phyloP scores from a whole-genome alignment of 2,329 filamentous ascomycete species.

The Sclerotinia glacialis region DNA sequence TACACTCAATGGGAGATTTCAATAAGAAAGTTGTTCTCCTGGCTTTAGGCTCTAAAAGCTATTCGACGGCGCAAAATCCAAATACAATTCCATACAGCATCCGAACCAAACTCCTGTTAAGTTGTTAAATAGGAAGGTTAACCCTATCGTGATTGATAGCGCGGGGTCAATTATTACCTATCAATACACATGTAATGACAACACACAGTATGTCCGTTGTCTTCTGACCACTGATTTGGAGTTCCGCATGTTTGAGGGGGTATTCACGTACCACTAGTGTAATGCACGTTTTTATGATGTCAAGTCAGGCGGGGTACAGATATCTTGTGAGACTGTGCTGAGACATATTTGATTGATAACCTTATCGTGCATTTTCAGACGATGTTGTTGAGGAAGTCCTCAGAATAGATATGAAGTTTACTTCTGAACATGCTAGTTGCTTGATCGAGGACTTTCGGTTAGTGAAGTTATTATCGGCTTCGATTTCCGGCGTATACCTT shows the following conservation, averaged over 20 bases:
- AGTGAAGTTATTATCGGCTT: neutral
- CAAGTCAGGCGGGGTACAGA: neutral
- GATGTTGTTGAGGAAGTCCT: neutral
- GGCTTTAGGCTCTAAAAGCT: neutral
- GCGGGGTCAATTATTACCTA: neutral
- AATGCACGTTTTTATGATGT: neutral
- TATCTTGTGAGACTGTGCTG: constrained; percentile 1
- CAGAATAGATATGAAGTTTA: neutral
- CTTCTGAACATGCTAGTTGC: neutral
- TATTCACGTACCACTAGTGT: neutral
- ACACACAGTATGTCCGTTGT: neutral
- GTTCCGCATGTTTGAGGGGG: neutral
- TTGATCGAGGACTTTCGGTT: neutral
- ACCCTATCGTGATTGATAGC: neutral
- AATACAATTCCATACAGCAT: neutral
- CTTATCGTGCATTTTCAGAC: neutral
- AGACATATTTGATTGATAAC: neutral
- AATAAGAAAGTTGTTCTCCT: neutral
- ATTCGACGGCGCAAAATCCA: neutral
- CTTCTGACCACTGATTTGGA: neutral
- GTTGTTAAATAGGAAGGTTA: neutral
- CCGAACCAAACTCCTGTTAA: neutral
- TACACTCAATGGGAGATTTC: neutral
- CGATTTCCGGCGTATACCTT: neutral
- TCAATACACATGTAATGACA: constrained; percentile 11